Base-by-base conservation (phyloP, 116 monocot species). In the Cymodocea nodosa region DNA sequence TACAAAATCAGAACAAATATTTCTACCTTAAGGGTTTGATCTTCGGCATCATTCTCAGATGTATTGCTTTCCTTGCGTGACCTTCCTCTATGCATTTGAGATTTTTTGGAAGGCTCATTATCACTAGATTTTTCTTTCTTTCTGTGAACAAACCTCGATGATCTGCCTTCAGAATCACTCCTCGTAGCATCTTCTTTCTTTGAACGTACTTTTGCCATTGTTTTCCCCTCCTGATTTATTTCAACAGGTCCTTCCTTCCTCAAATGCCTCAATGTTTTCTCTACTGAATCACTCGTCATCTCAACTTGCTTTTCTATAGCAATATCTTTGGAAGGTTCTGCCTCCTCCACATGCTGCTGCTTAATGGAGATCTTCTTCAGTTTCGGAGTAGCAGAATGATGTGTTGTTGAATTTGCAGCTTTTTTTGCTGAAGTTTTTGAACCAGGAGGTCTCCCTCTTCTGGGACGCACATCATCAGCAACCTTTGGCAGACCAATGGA, bases 381-480 rank as follows among this genome's bases (percentile, higher is more conserved):
- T 30, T 30, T 15, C 2, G 22, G 25, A 19, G 30, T 55, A 55
- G 37, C 55, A n/a, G 68, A 23, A 15, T 16, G 35, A 4, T 68
- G 15, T 18, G 44, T 12, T 44, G 44, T 10, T 8, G 22, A 15
- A 22, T 51, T 60, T 35, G 16, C 23, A 49, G 17, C 56, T 19
- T 23, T 39, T 22, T 61, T 61, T 15, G 23, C 0, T 60, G 51
- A 60, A 17, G 23, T 34, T 51, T 50, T 50, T 23, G 19, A 49
- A 19, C 70, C 60, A 11, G 60, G 39, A 34, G 70, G 51, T 60
- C 70, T 59, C 6, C 70, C 70, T 50, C 70, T 70, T 49, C 39
- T 60, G n/a, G 57, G 30, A 51, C 50, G 50, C 4, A 25, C 50
- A 34, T 37, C 49, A 64, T 50, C 44, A 9, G 49, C 23, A 50